Percentiles rank a stretch among this genome's conserved stretches.
Evolutionary conservation across 176 grass and related monocot genomes (phyloP).

Genomic region (Areca catechu): DNA sequence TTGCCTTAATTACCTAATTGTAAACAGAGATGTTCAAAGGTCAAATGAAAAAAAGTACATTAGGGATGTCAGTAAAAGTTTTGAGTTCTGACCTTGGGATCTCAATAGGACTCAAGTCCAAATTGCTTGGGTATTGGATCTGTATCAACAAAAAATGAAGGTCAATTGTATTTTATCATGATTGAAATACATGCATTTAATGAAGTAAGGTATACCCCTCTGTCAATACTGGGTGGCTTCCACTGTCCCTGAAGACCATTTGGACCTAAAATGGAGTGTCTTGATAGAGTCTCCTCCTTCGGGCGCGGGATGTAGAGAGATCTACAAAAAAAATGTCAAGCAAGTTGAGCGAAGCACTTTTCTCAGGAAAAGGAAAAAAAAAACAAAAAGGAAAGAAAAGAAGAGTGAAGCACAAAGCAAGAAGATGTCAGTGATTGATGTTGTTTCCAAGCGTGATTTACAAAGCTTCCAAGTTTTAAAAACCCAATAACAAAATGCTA

Average conservation of each 20-base stretch:
- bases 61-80: not conserved
- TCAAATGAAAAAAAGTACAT: not conserved
- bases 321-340: slow-evolving; percentile 4
- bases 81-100: slow-evolving; percentile 32
- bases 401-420: not conserved
- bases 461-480: too few relatives aligned
- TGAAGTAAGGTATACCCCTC: slow-evolving; percentile 21
- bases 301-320: slow-evolving; percentile 29
- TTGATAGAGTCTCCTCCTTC: slow-evolving; percentile 35
- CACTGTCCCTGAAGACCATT: slow-evolving; percentile 44
- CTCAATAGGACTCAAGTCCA: slow-evolving; percentile 43
- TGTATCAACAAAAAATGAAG: slow-evolving; percentile 18
- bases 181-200: not conserved
- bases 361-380: not conserved
- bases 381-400: not conserved
- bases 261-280: slow-evolving; percentile 43
- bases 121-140: slow-evolving; percentile 47
- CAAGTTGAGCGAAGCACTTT: too few relatives aligned
- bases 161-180: too few relatives aligned
- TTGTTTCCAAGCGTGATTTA: too few relatives aligned
- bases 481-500: too few relatives aligned
- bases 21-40: too few relatives aligned
- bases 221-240: slow-evolving; percentile 30
- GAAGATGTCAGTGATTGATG: too few relatives aligned
- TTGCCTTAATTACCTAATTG: too few relatives aligned